These are phyloP conservation scores for Austroboletus novae-zelandiae DNA, from an alignment of 1,284 basidiomycete genomes.

Conservation along the genomic window DNA sequence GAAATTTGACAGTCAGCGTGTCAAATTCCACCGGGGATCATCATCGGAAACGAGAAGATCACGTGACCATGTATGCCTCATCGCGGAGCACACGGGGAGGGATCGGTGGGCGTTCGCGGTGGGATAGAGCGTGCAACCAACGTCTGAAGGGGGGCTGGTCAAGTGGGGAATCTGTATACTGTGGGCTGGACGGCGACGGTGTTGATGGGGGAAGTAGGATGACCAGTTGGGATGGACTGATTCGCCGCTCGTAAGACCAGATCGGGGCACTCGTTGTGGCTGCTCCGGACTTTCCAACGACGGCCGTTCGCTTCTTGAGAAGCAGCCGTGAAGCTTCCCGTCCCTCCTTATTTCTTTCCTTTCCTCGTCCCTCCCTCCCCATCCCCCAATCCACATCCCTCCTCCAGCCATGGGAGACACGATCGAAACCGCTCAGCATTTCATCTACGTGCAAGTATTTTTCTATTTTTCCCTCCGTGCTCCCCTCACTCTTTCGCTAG, in stretches of 20 bases:
- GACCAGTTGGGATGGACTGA: constrained; percentile 19
- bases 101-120: constrained; percentile 1
- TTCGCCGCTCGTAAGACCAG: constrained; percentile 29
- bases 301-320: constrained; percentile 30
- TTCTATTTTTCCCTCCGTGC: background rate
- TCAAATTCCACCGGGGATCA: background rate
- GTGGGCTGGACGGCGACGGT: background rate
- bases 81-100: constrained; percentile 1
- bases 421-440: constrained; percentile 43
- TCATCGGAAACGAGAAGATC: background rate
- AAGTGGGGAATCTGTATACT: background rate
- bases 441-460: constrained; percentile 49
- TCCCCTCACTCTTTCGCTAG: constrained; percentile 28
- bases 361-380: constrained; percentile 4
- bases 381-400: constrained; percentile 2
- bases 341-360: constrained; percentile 26
- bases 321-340: constrained; percentile 18
- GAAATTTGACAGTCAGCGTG: background rate
- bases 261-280: constrained; percentile 32
- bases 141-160: background rate
- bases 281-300: constrained; percentile 15
- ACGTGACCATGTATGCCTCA: constrained; percentile 15
- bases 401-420: constrained; percentile 38
- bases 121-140: background rate
- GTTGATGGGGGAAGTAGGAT: constrained; percentile 13